Base-by-base conservation (phyloP, 2,329 filamentous ascomycete genomes). In the Talaromyces sp. region DNA sequence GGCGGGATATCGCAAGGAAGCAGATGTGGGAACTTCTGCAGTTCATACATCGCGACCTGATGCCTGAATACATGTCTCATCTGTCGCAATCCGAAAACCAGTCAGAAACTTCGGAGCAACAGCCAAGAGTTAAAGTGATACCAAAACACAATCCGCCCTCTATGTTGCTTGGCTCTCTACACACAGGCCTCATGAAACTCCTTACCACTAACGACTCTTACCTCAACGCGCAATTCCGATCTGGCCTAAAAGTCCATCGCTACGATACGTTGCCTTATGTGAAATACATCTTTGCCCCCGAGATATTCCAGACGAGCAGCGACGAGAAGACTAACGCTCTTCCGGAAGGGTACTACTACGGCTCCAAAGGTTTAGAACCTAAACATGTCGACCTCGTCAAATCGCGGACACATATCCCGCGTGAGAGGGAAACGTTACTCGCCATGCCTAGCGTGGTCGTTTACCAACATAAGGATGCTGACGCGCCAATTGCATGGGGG, bases 331-430 rank as follows among this genome's bases (percentile, higher is more conserved):
- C 33, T 9, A 14, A 59, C 21, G 44, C 56, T 12, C 67, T 77
- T n/a, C 72, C 73, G 2, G n/a, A 59, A 8, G 71, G 72, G 5
- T 76, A 76, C 58, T 67, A 70, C 4, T 77, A 72, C 61, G 73
- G 74, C 9, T 63, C 64, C 2, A 21, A 50, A 1, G 74, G 75
- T 2, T 66, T 77, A 16, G 65, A 69, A 5, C 58, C 67, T 6
- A 62, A 66, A 12, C 73, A 80, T 28, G 66, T 76, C 4, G 71
- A 74, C 44, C 70, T 77, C 5, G 76, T 79, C 8, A 70, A 73
- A 50, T 73, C 73, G 62, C 70, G 77, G 2, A 77, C 77, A 18
- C 65, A 72, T 63, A 77, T 80, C 40, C 74, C 73, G 5, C 72
- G 78, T 1, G 73, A 75, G 0, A 68, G 69, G 59, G 56, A 65